phyloP scores from a whole-genome alignment of 352 stramenopile genomes.

The Globisporangium middletonii region DNA sequence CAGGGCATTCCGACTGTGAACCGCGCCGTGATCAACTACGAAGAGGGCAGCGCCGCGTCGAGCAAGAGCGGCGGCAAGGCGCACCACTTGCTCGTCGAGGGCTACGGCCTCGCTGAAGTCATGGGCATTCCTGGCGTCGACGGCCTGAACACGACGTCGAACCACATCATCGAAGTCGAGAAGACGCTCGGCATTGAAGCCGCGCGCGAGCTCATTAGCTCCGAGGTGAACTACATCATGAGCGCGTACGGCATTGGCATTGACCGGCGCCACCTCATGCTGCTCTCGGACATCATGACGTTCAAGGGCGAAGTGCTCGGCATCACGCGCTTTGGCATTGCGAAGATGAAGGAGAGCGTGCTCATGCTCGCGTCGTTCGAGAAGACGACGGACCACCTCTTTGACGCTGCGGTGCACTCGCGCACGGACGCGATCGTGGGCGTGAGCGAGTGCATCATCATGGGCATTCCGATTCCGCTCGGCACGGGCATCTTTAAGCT shows the following conservation, averaged over 20 bases:
- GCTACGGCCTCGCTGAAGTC: constrained; percentile 96
- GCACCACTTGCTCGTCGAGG: constrained; percentile 98
- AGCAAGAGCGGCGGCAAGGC: constrained; percentile 43
- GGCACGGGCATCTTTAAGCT: constrained; percentile 98
- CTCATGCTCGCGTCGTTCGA: constrained; percentile 99
- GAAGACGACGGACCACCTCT: constrained; percentile 99
- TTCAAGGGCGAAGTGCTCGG: constrained; percentile 93
- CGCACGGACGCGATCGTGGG: constrained; percentile 97
- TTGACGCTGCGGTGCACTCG: constrained; percentile 98
- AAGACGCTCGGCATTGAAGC: constrained; percentile 98
- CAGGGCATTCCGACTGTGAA: constrained; percentile 97
- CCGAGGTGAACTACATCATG: constrained; percentile 99
- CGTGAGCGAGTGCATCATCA: constrained; percentile 99
- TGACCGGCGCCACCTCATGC: constrained; percentile 97
- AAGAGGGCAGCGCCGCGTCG: constrained; percentile 58
- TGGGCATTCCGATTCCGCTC: constrained; percentile 98
- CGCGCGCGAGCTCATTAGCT: constrained; percentile 94
- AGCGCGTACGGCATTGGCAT: constrained; percentile 98
- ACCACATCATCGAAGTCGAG: constrained; percentile 98
- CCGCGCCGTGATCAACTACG: constrained; percentile 98
- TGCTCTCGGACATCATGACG: constrained; percentile 99
- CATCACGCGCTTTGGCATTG: constrained; percentile 97
- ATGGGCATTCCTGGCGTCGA: constrained; percentile 98
- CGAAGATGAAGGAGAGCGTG: constrained; percentile 99
- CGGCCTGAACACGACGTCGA: constrained; percentile 94